Evolutionary conservation across 257 asterid species (phyloP).

Genomic region (Avicennia marina): DNA sequence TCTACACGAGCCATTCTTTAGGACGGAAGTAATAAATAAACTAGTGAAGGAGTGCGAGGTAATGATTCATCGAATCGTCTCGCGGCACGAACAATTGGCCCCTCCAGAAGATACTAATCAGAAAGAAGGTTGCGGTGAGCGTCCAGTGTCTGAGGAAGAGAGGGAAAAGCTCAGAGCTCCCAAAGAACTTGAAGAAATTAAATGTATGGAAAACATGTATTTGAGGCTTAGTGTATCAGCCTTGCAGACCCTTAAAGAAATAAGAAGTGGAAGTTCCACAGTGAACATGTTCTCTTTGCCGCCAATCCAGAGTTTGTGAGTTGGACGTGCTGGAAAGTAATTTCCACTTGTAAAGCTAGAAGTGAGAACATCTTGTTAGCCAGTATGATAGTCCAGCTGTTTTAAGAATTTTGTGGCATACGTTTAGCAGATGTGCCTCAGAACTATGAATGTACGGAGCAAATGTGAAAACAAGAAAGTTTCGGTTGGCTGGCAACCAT

Average conservation of each 20-base stretch:
- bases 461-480: too few species aligned
- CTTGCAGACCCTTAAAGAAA: slow-evolving; percentile 48
- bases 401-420: too few species aligned
- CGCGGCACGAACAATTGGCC: slow-evolving; percentile 33
- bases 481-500: too few species aligned
- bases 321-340: too few species aligned
- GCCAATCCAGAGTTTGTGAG: slow-evolving; percentile 49
- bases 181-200: slow-evolving; percentile 46
- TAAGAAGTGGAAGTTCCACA: slow-evolving; percentile 67
- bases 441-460: too few species aligned
- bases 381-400: too few species aligned
- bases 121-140: slow-evolving; percentile 21
- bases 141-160: slow-evolving; percentile 18
- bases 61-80: slow-evolving; percentile 51
- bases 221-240: slow-evolving; percentile 59
- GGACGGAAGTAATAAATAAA: slow-evolving; percentile 43
- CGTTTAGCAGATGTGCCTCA: too few species aligned
- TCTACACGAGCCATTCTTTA: slow-evolving; percentile 57
- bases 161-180: slow-evolving; percentile 35
- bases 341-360: too few species aligned
- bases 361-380: too few species aligned
- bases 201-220: slow-evolving; percentile 56
- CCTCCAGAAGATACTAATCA: slow-evolving; percentile 31
- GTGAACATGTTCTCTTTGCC: slow-evolving; percentile 63
- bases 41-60: slow-evolving; percentile 65